phyloP scores from a whole-genome alignment of 352 stramenopile species.

The Globisporangium spiculum region DNA sequence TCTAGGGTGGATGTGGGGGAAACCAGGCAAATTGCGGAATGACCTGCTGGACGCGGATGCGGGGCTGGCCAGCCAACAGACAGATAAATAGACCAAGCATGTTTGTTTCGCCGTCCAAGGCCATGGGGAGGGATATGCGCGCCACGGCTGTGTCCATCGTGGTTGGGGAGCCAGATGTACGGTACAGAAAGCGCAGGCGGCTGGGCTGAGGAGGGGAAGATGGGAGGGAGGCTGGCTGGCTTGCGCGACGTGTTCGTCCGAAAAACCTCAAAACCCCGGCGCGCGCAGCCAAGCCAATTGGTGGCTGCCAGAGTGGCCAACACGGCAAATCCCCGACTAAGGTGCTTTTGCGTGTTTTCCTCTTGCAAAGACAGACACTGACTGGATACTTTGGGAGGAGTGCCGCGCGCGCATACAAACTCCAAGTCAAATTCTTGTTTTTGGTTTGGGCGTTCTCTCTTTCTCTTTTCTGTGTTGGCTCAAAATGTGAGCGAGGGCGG shows the following conservation, averaged over 20 bases:
- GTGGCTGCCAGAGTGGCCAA: slow-evolving; percentile 16
- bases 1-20: slow-evolving; percentile 1
- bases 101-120: neutral
- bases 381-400: neutral
- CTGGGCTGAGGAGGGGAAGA: neutral
- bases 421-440: slow-evolving; percentile 11
- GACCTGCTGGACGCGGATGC: neutral
- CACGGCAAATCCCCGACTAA: slow-evolving; percentile 23
- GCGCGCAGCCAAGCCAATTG: neutral
- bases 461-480: neutral
- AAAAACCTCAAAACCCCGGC: neutral
- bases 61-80: neutral
- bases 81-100: neutral
- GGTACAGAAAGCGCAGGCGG: slow-evolving; percentile 9
- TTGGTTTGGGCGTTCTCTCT: neutral
- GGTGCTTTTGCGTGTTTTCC: slow-evolving; percentile 10
- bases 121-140: neutral
- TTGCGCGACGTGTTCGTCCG: neutral
- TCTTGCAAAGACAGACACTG: neutral
- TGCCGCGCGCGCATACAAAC: neutral
- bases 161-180: slow-evolving; percentile 12
- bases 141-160: slow-evolving; percentile 7
- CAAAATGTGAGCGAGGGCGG: neutral
- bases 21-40: slow-evolving; percentile 17
- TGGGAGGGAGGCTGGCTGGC: too few species aligned